Evolutionary conservation across 495 filamentous ascomycete genomes (phyloP).

Genomic region (Talaromyces borbonicus): DNA sequence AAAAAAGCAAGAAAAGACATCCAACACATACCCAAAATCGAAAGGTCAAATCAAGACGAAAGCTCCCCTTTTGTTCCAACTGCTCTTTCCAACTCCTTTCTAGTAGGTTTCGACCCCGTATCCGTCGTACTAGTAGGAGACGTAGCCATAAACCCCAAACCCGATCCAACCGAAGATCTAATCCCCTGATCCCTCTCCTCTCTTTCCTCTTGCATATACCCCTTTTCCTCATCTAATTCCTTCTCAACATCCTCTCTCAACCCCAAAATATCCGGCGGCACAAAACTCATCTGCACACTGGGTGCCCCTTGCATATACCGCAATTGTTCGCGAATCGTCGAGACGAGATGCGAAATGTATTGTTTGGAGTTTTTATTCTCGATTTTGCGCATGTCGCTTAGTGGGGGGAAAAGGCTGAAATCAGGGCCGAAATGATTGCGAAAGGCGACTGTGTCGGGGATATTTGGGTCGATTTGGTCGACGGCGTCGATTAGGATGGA

Average conservation of each 20-base stretch:
- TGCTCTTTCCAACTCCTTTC: slow-evolving; percentile 34
- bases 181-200: slow-evolving; percentile 28
- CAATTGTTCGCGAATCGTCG: slow-evolving; percentile 73
- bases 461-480: slow-evolving; percentile 55
- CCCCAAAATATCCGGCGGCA: slow-evolving; percentile 67
- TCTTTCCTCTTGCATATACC: slow-evolving; percentile 45
- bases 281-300: slow-evolving; percentile 73
- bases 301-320: slow-evolving; percentile 77
- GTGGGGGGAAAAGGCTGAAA: slow-evolving; percentile 61
- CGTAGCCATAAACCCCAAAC: too few species aligned
- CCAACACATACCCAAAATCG: neutral
- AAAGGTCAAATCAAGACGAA: slow-evolving; percentile 17
- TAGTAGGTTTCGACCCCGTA: slow-evolving; percentile 13
- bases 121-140: too few species aligned
- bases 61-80: slow-evolving; percentile 33
- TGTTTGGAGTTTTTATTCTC: slow-evolving; percentile 71
- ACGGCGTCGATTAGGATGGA: slow-evolving; percentile 75
- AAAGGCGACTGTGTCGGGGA: slow-evolving; percentile 65
- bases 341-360: slow-evolving; percentile 63
- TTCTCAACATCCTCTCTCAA: slow-evolving; percentile 73
- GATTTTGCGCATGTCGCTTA: slow-evolving; percentile 56
- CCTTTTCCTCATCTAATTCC: slow-evolving; percentile 60
- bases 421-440: slow-evolving; percentile 77
- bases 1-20: neutral
- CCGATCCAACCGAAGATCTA: slow-evolving; percentile 24